A percentile compares a stretch with the other conserved stretches of the same genome.
Evolutionary conservation across 1,139 yeast species (phyloP).

Genomic region (Magnusiomyces suaveolens): DNA sequence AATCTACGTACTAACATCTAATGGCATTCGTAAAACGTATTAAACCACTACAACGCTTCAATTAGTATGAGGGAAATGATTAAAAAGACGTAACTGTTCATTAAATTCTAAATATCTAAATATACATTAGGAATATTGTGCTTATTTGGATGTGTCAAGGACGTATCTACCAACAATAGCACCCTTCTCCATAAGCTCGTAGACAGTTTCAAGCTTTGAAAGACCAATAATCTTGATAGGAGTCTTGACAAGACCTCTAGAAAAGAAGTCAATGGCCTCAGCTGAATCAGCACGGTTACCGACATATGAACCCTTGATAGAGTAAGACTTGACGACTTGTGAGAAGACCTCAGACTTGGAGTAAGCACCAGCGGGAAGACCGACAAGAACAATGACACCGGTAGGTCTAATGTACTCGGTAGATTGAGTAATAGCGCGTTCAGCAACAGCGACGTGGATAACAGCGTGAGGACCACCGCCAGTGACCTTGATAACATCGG

Average conservation of each 20-base stretch:
- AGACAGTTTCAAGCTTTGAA: slow-evolving; percentile 50
- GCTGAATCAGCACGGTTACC: slow-evolving; percentile 74
- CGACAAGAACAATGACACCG: slow-evolving; percentile 74
- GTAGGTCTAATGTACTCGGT: slow-evolving; percentile 59
- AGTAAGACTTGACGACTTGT: slow-evolving; percentile 55
- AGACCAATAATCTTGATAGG: slow-evolving; percentile 61
- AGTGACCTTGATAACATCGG: slow-evolving; percentile 47
- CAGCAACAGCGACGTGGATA: slow-evolving; percentile 71
- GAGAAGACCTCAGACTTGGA: slow-evolving; percentile 52
- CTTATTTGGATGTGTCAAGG: slow-evolving; percentile 43
- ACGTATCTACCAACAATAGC: slow-evolving; percentile 67
- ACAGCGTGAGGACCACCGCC: slow-evolving; percentile 74
- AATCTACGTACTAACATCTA: too few species aligned
- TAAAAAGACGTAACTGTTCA: too few species aligned
- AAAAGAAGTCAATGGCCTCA: slow-evolving; percentile 66
- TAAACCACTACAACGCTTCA: too few species aligned
- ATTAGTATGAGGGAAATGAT: too few species aligned
- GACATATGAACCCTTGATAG: slow-evolving; percentile 65
- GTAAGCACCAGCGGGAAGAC: slow-evolving; percentile 66
- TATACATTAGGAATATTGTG: slow-evolving; percentile 60
- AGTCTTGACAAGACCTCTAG: slow-evolving; percentile 57
- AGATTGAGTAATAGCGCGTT: slow-evolving; percentile 59
- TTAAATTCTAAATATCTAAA: too few species aligned
- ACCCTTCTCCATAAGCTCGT: slow-evolving; percentile 60
- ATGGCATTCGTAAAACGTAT: too few species aligned